Evolutionary conservation across 1,139 yeast species (phyloP).

Genomic region (Debaryomyces robertsiae): DNA sequence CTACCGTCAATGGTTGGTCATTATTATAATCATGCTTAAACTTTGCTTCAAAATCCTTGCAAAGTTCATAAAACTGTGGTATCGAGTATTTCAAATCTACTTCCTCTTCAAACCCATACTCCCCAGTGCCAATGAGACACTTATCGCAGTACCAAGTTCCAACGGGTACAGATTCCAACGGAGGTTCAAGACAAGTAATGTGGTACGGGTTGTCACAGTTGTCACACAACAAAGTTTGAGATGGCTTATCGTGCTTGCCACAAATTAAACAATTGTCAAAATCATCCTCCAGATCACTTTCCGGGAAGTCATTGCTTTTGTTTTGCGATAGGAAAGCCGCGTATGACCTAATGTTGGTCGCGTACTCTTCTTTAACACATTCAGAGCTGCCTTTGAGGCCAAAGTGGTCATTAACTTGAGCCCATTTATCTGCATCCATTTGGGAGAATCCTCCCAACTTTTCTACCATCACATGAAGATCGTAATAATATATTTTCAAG

Average conservation of each 20-base stretch:
- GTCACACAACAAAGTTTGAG: slow-evolving; percentile 62
- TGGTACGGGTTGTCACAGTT: slow-evolving; percentile 76
- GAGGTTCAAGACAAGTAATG: slow-evolving; percentile 60
- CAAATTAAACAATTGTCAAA: slow-evolving; percentile 58
- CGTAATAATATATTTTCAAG: slow-evolving; percentile 48
- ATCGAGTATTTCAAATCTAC: slow-evolving; percentile 54
- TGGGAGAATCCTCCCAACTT: slow-evolving; percentile 26
- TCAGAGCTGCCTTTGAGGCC: slow-evolving; percentile 21
- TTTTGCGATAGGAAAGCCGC: slow-evolving; percentile 42
- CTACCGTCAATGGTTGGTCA: slow-evolving; percentile 37
- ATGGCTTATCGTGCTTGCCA: slow-evolving; percentile 50
- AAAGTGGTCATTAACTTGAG: slow-evolving; percentile 29
- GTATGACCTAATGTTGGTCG: slow-evolving; percentile 39
- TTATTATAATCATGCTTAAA: slow-evolving; percentile 35
- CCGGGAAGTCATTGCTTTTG: slow-evolving; percentile 25
- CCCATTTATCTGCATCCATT: slow-evolving; percentile 36
- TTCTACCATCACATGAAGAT: slow-evolving; percentile 52
- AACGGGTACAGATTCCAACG: slow-evolving; percentile 50
- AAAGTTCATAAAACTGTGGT: slow-evolving; percentile 62
- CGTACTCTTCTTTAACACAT: slow-evolving; percentile 36
- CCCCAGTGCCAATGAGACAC: slow-evolving; percentile 85
- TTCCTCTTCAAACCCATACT: slow-evolving; percentile 85
- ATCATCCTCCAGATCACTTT: slow-evolving; percentile 34
- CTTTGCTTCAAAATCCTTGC: slow-evolving; percentile 50
- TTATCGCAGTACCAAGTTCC: slow-evolving; percentile 79